phyloP scores from a whole-genome alignment of 306 rosid species.

The Pyrus bretschneideri region DNA sequence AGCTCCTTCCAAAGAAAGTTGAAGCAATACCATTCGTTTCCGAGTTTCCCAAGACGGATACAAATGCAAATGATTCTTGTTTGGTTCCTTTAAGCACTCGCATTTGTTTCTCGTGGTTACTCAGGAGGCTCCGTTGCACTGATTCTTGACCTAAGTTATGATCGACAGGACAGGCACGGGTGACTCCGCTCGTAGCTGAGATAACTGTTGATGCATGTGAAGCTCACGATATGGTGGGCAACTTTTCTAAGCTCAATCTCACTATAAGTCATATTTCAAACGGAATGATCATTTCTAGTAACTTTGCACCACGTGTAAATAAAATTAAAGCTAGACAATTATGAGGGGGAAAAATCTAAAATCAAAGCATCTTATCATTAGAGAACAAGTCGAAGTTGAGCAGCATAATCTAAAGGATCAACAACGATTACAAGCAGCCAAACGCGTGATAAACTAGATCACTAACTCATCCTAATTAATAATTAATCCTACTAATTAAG shows the following conservation, averaged over 20 bases:
- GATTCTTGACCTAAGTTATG: too few species aligned
- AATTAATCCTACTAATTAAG: neutral
- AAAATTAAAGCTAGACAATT: too few species aligned
- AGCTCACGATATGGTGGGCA: neutral
- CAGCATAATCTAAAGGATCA: neutral
- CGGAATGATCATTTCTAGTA: neutral
- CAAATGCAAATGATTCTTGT: neutral
- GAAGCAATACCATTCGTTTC: neutral
- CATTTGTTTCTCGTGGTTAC: neutral
- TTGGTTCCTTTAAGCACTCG: neutral
- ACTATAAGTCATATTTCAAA: too few species aligned
- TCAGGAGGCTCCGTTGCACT: neutral
- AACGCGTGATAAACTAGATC: neutral
- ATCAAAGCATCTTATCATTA: neutral
- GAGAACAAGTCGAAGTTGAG: neutral
- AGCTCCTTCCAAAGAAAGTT: neutral
- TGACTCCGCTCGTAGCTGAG: neutral
- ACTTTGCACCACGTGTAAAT: neutral
- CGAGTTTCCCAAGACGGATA: neutral
- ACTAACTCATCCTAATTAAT: neutral
- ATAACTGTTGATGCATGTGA: neutral
- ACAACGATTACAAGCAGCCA: neutral
- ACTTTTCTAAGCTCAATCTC: too few species aligned
- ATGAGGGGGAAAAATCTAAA: too few species aligned
- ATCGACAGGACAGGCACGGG: neutral